Conservation (phyloP, 176 grass and related monocot genomes). For the Oryza glaberrima region DNA sequence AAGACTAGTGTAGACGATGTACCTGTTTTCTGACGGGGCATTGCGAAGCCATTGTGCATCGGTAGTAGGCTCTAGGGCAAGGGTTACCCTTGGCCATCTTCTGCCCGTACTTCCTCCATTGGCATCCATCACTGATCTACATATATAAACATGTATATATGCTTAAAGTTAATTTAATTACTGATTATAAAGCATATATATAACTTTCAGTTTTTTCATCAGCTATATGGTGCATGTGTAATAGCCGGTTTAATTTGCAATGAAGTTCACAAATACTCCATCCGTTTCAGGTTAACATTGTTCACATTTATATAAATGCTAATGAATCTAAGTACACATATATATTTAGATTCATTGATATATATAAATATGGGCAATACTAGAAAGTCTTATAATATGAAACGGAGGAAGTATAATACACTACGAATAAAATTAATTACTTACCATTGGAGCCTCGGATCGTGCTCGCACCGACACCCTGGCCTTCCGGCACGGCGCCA, state of each 20-base stretch:
- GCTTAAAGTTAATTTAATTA: neutral
- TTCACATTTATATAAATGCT: too few species aligned
- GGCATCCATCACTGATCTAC: constrained; percentile 82
- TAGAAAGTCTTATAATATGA: too few species aligned
- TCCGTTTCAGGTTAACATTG: too few species aligned
- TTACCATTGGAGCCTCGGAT: constrained; percentile 76
- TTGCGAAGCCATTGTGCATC: constrained; percentile 72
- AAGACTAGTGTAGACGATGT: neutral
- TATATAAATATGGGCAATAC: too few species aligned
- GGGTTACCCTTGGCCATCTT: constrained; percentile 93
- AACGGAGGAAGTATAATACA: too few species aligned
- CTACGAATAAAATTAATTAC: neutral
- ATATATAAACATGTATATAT: neutral
- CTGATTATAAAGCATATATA: neutral
- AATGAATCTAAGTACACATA: too few species aligned
- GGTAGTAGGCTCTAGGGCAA: constrained; percentile 78
- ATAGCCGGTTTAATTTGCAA: neutral
- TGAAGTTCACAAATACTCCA: neutral
- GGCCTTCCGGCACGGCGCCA: constrained; percentile 62
- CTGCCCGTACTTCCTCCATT: constrained; percentile 95
- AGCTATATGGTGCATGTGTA: too few species aligned
- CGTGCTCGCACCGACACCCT: constrained; percentile 83
- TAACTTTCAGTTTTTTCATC: too few species aligned
- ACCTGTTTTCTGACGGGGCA: constrained; percentile 93
- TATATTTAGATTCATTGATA: too few species aligned